Evolutionary conservation across 768 basidiomycete genomes (phyloP).

Genomic region (Boletales sp.): DNA sequence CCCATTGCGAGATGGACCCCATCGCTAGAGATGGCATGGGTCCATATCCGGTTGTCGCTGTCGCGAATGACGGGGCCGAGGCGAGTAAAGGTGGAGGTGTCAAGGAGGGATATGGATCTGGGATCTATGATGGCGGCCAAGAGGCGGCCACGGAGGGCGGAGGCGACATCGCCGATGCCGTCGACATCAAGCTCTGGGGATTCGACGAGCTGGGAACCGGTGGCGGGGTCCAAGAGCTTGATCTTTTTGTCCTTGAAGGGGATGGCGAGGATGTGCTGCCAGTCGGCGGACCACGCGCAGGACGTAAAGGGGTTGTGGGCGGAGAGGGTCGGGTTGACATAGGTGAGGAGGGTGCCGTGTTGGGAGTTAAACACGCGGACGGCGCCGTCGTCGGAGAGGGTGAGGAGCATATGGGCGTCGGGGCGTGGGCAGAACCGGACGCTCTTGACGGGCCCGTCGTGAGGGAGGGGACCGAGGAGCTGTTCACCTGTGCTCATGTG

Average conservation of each 20-base stretch:
- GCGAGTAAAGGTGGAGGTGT: neutral
- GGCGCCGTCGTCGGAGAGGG: neutral
- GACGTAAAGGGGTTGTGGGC: neutral
- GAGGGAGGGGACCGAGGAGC: slow-evolving; percentile 1
- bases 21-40: neutral
- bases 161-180: neutral
- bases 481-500: neutral
- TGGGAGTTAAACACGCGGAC: neutral
- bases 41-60: neutral
- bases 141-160: neutral
- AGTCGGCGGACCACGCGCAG: slow-evolving; percentile 1
- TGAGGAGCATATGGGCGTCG: neutral
- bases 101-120: neutral
- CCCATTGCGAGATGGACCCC: neutral
- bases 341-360: slow-evolving; percentile 1
- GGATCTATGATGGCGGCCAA: neutral
- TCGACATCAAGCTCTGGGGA: neutral
- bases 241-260: neutral
- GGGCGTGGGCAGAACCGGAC: slow-evolving; percentile 1
- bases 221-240: neutral
- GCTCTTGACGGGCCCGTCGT: neutral
- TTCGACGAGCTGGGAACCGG: neutral
- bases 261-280: neutral
- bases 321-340: neutral
- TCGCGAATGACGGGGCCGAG: neutral